Evolutionary conservation across 2,329 filamentous ascomycete species (phyloP).

Genomic region (Plectosphaerella cucumerina): DNA sequence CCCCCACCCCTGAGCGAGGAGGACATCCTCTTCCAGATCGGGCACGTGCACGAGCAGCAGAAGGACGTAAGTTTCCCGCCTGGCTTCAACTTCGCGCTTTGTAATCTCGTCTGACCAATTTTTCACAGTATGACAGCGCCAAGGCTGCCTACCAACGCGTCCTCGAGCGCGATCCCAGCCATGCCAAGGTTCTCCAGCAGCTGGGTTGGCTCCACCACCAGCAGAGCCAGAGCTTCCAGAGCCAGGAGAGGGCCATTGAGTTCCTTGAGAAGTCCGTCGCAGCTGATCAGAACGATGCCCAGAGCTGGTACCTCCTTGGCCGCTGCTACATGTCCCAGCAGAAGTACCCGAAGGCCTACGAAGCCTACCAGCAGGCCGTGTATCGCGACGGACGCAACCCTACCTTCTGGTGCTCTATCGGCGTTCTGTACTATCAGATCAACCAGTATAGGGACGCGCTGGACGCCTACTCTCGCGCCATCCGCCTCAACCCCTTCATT

Average conservation of each 20-base stretch:
- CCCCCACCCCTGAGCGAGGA: slow-evolving; percentile 91
- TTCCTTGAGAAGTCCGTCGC: slow-evolving; percentile 95
- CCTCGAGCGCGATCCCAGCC: slow-evolving; percentile 88
- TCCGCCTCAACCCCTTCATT: slow-evolving; percentile 94
- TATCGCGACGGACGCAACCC: slow-evolving; percentile 97
- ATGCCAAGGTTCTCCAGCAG: slow-evolving; percentile 97
- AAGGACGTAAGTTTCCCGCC: slow-evolving; percentile 74
- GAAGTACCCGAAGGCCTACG: slow-evolving; percentile 97
- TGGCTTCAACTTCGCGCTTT: slow-evolving; percentile 13
- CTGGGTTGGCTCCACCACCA: slow-evolving; percentile 97
- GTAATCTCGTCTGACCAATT: slow-evolving; percentile 20
- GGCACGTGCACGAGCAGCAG: slow-evolving; percentile 96
- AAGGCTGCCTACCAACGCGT: slow-evolving; percentile 91
- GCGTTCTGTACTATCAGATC: slow-evolving; percentile 98
- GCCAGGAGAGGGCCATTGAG: slow-evolving; percentile 94
- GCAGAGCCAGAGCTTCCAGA: slow-evolving; percentile 84
- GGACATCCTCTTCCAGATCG: slow-evolving; percentile 99
- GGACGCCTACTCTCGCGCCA: slow-evolving; percentile 95
- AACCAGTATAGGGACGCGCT: slow-evolving; percentile 98
- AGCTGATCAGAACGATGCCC: slow-evolving; percentile 88
- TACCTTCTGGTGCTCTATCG: slow-evolving; percentile 99
- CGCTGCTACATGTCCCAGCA: slow-evolving; percentile 99
- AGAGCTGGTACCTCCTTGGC: slow-evolving; percentile 97
- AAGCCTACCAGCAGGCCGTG: slow-evolving; percentile 97
- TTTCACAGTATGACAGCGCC: slow-evolving; percentile 78